Conservation (phyloP, 768 basidiomycete species). For the Kwoniella dendrophila region DNA sequence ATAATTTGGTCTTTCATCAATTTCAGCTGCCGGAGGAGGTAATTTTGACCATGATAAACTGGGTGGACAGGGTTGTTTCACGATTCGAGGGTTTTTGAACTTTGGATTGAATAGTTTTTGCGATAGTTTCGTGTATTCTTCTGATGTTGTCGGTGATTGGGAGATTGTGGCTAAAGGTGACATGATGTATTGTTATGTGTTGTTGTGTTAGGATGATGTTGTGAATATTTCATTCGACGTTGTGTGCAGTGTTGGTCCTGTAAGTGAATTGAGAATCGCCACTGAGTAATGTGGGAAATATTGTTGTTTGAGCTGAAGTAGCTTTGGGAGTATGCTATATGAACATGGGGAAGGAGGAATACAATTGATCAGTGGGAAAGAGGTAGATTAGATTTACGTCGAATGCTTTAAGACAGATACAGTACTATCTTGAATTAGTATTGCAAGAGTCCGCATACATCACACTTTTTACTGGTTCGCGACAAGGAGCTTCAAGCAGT, state of each 20-base stretch:
- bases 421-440: too few relatives aligned
- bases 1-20: constrained; percentile 15
- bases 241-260: too few relatives aligned
- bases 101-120: constrained; percentile 13
- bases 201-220: not conserved
- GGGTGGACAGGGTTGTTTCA: constrained; percentile 12
- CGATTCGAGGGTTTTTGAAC: constrained; percentile 10
- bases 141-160: not conserved
- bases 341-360: too few relatives aligned
- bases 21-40: constrained; percentile 21
- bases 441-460: too few relatives aligned
- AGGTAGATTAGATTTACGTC: too few relatives aligned
- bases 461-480: too few relatives aligned
- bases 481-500: too few relatives aligned
- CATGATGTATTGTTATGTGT: not conserved
- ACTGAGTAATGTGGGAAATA: not conserved
- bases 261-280: too few relatives aligned
- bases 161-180: not conserved
- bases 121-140: constrained; percentile 10
- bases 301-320: not conserved
- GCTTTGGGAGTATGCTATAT: not conserved
- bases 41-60: constrained; percentile 8
- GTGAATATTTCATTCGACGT: not conserved
- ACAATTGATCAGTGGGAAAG: not conserved
- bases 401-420: too few relatives aligned